Conservation (phyloP, 768 basidiomycete genomes). For the Psilocybe cubensis region DNA sequence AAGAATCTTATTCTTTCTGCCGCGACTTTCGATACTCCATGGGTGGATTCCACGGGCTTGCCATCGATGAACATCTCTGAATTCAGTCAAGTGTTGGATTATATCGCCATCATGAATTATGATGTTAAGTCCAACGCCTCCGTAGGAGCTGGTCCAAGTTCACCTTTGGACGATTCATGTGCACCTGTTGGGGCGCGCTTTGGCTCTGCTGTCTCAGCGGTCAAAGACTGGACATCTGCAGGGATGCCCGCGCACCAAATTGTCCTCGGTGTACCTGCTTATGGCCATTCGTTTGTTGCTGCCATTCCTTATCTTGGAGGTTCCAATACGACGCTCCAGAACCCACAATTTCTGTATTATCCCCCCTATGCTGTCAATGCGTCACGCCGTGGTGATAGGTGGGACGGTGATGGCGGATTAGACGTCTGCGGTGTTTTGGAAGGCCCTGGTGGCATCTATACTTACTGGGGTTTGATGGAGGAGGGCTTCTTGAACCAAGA, state of each 20-base stretch:
- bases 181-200: conserved; percentile 55
- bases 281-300: conserved; percentile 77
- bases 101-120: conserved; percentile 76
- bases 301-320: conserved; percentile 38
- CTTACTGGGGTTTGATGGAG: conserved; percentile 66
- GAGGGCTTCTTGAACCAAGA: conserved; percentile 54
- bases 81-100: conserved; percentile 75
- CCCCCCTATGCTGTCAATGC: conserved; percentile 51
- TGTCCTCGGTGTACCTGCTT: conserved; percentile 83
- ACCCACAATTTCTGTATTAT: conserved; percentile 44
- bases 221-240: conserved; percentile 75
- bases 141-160: conserved; percentile 72
- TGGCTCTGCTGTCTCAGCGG: conserved; percentile 78
- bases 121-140: conserved; percentile 62
- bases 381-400: conserved; percentile 57
- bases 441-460: conserved; percentile 58
- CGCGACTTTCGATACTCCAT: conserved; percentile 70
- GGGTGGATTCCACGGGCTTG: conserved; percentile 55
- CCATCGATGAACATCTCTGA: conserved; percentile 65
- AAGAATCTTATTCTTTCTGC: conserved; percentile 71
- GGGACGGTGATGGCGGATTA: conserved; percentile 49
- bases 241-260: conserved; percentile 76
- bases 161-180: conserved; percentile 83
- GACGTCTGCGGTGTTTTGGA: conserved; percentile 64
- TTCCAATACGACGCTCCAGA: conserved; percentile 23